A percentile compares a stretch with the other conserved stretches of the same genome.
These are phyloP conservation scores for Puccinia sorghi DNA, from an alignment of 1,284 basidiomycete genomes.

Conservation along the genomic window DNA sequence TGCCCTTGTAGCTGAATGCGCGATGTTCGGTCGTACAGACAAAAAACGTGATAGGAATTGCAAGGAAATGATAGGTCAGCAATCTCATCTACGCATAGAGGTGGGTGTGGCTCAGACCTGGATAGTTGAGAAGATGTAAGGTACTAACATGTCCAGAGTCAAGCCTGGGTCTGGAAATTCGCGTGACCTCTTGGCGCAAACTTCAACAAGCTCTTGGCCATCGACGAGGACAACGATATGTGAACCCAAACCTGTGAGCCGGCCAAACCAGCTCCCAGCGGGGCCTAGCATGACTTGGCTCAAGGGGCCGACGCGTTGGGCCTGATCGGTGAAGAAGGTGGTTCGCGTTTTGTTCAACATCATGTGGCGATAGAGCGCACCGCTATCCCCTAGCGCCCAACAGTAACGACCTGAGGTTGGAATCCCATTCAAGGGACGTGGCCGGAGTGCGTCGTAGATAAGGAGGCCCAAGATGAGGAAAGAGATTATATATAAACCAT, in stretches of 20 bases:
- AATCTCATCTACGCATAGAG: background rate
- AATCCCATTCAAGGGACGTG: constrained; percentile 43
- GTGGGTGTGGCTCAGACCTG: background rate
- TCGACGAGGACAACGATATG: constrained; percentile 36
- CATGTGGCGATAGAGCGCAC: constrained; percentile 33
- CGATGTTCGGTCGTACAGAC: background rate
- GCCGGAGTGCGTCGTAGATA: constrained; percentile 37
- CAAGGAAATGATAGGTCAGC: background rate
- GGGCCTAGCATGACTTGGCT: constrained; percentile 43
- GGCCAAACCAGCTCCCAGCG: constrained; percentile 45
- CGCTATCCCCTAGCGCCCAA: constrained; percentile 36
- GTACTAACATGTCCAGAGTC: constrained; percentile 46
- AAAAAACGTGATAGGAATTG: background rate
- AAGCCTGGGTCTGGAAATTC: constrained; percentile 48
- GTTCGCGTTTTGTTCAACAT: constrained; percentile 18
- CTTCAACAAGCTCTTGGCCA: constrained; percentile 32
- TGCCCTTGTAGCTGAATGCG: constrained; percentile 38
- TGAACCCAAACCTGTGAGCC: constrained; percentile 26
- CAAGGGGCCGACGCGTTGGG: constrained; percentile 22
- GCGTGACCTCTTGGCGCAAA: constrained; percentile 27
- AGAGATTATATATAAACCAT: constrained; percentile 30
- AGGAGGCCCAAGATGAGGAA: constrained; percentile 39
- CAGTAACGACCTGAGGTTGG: constrained; percentile 37
- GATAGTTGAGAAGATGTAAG: background rate
- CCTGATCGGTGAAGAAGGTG: constrained; percentile 35